A percentile compares a stretch with the other conserved stretches of the same genome.
These are phyloP conservation scores for Gynandropsis gynandra DNA, from an alignment of 345 rosid species.

Conservation along the genomic window DNA sequence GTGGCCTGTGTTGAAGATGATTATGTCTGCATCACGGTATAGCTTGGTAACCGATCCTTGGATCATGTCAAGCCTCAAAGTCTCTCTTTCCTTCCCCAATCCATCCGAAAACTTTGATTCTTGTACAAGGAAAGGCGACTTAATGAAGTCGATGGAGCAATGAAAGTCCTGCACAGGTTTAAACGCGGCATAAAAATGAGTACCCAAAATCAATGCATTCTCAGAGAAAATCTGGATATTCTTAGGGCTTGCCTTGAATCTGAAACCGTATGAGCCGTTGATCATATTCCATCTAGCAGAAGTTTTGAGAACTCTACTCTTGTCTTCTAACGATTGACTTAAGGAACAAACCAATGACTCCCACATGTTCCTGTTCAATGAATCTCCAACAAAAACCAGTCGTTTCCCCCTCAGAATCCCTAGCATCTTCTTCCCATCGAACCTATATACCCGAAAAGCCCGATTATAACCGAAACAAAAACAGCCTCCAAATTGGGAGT, in stretches of 20 bases:
- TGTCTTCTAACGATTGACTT: conserved; percentile 48
- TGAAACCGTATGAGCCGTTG: conserved; percentile 48
- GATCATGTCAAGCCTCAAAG: conserved; percentile 47
- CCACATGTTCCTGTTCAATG: conserved; percentile 73
- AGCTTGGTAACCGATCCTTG: conserved; percentile 25
- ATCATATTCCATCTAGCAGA: conserved; percentile 33
- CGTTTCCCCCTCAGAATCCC: conserved; percentile 52
- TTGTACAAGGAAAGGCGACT: conserved; percentile 57
- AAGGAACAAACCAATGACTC: conserved; percentile 55
- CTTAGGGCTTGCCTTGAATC: conserved; percentile 32
- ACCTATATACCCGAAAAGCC: conserved; percentile 28
- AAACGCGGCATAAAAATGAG: neutral
- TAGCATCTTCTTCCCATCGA: conserved; percentile 53
- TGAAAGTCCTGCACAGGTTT: conserved; percentile 28
- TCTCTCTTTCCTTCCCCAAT: conserved; percentile 32
- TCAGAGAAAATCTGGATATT: neutral
- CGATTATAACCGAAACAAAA: neutral
- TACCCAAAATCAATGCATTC: neutral
- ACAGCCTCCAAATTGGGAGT: too few species aligned
- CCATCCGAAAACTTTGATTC: conserved; percentile 34
- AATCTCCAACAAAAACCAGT: conserved; percentile 63
- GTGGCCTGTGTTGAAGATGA: conserved; percentile 63
- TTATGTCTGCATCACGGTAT: conserved; percentile 46
- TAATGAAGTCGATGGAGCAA: conserved; percentile 51
- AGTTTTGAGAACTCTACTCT: conserved; percentile 39